A percentile compares a stretch with the other conserved stretches of the same genome.
phyloP scores from a whole-genome alignment of 768 basidiomycete species.

The Macrolepiota albuminosa region DNA sequence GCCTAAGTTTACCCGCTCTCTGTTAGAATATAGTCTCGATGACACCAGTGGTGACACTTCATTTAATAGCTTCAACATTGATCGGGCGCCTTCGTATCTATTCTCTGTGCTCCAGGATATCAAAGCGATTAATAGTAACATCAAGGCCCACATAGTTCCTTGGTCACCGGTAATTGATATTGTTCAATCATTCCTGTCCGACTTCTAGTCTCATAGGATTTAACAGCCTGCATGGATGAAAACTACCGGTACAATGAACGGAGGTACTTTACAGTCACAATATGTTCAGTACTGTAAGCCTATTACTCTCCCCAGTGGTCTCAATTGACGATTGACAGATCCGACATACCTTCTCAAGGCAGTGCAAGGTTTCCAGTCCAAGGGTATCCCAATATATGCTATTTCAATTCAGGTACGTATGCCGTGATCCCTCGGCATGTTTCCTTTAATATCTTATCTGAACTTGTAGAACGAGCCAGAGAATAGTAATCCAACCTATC shows the following conservation, averaged over 20 bases:
- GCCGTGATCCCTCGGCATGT: no score
- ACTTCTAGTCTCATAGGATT: neutral
- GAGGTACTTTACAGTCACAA: slow-evolving; percentile 50
- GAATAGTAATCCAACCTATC: slow-evolving; percentile 64
- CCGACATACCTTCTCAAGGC: slow-evolving; percentile 69
- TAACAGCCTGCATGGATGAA: slow-evolving; percentile 79
- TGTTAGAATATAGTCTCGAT: slow-evolving; percentile 58
- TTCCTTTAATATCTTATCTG: neutral
- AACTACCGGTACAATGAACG: slow-evolving; percentile 57
- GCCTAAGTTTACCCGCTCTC: neutral
- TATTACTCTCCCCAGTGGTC: neutral
- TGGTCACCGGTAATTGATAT: slow-evolving; percentile 64
- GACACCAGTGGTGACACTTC: slow-evolving; percentile 58
- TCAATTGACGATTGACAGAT: slow-evolving; percentile 33
- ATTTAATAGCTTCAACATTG: slow-evolving; percentile 53
- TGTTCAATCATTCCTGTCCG: neutral
- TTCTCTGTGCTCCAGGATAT: slow-evolving; percentile 66
- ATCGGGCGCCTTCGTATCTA: slow-evolving; percentile 53
- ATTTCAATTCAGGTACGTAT: slow-evolving; percentile 45
- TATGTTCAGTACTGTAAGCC: slow-evolving; percentile 45
- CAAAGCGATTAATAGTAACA: slow-evolving; percentile 42
- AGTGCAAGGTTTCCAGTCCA: slow-evolving; percentile 59
- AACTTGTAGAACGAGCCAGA: slow-evolving; percentile 42
- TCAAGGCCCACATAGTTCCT: slow-evolving; percentile 57
- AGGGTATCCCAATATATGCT: slow-evolving; percentile 61